phyloP scores from a whole-genome alignment of 768 basidiomycete genomes.

The Auricularia sp. region DNA sequence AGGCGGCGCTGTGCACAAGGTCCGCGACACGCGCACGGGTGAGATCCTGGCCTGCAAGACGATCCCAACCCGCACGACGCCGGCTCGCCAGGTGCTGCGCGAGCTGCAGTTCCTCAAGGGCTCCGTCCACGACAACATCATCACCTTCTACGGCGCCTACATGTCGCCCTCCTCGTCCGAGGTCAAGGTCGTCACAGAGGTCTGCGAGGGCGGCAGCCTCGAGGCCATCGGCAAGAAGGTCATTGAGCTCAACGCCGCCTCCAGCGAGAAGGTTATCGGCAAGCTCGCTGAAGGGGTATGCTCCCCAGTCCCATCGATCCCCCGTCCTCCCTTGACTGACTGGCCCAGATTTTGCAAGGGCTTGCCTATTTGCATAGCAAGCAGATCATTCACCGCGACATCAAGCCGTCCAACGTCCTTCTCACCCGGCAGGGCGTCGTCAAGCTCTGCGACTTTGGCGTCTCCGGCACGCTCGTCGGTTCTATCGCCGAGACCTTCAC shows the following conservation, averaged over 20 bases:
- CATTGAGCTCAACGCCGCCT: constrained; percentile 64
- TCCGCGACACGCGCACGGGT: constrained; percentile 70
- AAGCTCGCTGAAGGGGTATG: constrained; percentile 84
- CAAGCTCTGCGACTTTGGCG: constrained; percentile 93
- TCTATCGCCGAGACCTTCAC: constrained; percentile 93
- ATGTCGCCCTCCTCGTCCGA: constrained; percentile 80
- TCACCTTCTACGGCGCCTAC: constrained; percentile 87
- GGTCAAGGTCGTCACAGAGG: constrained; percentile 94
- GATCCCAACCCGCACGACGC: constrained; percentile 83
- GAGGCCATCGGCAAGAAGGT: constrained; percentile 83
- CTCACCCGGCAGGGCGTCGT: constrained; percentile 82
- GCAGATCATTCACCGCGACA: constrained; percentile 92
- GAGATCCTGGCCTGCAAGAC: constrained; percentile 90
- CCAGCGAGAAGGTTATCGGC: constrained; percentile 82
- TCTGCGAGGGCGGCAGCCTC: constrained; percentile 76
- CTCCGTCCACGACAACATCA: constrained; percentile 79
- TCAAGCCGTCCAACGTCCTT: constrained; percentile 90
- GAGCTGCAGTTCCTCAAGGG: constrained; percentile 86
- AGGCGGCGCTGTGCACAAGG: constrained; percentile 93
- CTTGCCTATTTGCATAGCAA: constrained; percentile 84
- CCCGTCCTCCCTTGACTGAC: constrained; percentile 4
- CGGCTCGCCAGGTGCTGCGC: constrained; percentile 83
- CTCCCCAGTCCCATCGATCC: constrained; percentile 5
- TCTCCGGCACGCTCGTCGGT: constrained; percentile 89
- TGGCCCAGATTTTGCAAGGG: constrained; percentile 70